Evolutionary conservation across 306 rosid species (phyloP), one percentile per base, ranked within the genome.

Genomic region (Trichosanthes truncata): DNA sequence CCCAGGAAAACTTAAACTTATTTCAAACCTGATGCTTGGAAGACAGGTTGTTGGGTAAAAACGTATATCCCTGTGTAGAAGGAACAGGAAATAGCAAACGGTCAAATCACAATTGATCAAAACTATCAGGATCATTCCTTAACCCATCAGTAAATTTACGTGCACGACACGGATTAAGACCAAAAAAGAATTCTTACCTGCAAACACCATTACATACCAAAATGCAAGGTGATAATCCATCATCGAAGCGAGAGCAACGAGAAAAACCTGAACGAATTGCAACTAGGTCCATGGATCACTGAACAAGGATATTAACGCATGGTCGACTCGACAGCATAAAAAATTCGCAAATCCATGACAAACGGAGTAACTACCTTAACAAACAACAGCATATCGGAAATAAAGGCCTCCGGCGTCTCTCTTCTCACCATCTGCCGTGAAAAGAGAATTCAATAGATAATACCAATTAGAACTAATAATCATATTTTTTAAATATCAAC

Each of bases 321-420:
- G 23, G 21, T 71, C 5, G 9, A 21, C 31, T 49, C n/a, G 8
- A 31, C 79, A 53, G 9, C 25, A 76, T 33, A 21, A 43, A n/a
- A 49, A 78, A 69, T 26, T 45, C 48, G 6, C 65, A 69, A 77
- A 23, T 59, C 9, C 66, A 48, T 2, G 23, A 72, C 35, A 40
- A 55, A n/a, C 3, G 9, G 76, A 69, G 48, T 8, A 45, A 86
- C 61, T 74, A 95, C 99, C 96, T 95, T 95, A 48, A 89, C 91
- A 76, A 88, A 86, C 86, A 93, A 88, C 82, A 95, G 84, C 7
- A 83, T 79, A 81, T 88, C 93, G 20, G 89, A 87, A 57, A 90
- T 88, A 81, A 88, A 83, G 52, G 90, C 93, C 83, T 95, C 97
- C 94, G 93, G 86, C 10, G 90, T 91, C 83, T 95, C 98, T 89